These are phyloP conservation scores for Parmelia sp. DNA, from an alignment of 495 filamentous ascomycete genomes.

Conservation along the genomic window DNA sequence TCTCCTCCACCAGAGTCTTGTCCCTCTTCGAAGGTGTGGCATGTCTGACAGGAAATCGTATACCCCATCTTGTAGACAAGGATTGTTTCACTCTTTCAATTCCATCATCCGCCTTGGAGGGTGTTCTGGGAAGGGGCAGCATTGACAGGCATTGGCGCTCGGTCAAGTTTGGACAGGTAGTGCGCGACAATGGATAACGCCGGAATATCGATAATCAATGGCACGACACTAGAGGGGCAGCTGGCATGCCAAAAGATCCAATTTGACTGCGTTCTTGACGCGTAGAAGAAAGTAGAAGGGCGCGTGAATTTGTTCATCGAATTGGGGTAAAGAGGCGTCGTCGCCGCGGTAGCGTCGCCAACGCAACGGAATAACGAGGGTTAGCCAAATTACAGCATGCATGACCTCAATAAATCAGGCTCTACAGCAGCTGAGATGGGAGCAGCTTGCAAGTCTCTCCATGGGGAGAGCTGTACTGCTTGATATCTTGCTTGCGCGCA, in stretches of 20 bases:
- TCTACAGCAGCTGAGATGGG: not conserved
- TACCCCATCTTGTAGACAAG: conserved; percentile 24
- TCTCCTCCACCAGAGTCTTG: conserved; percentile 13
- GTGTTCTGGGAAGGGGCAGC: conserved; percentile 16
- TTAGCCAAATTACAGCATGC: not conserved
- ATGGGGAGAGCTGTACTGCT: not conserved
- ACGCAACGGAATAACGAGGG: not conserved
- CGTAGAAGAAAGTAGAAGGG: not conserved
- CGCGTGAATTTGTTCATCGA: not conserved
- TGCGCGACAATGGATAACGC: not conserved
- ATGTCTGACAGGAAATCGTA: conserved; percentile 15
- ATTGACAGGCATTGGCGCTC: conserved; percentile 8
- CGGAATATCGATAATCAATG: not conserved
- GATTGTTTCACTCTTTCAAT: conserved; percentile 19
- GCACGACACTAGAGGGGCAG: no score
- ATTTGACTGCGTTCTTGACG: not conserved
- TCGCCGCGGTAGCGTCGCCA: not conserved
- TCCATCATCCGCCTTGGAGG: conserved; percentile 22
- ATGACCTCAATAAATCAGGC: not conserved
- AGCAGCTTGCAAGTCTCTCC: not conserved
- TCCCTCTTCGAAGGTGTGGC: conserved; percentile 11
- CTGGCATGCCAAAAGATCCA: no score
- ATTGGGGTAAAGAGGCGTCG: not conserved
- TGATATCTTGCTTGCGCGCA: not conserved
- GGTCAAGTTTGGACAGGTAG: not conserved